Evolutionary conservation across 2,329 filamentous ascomycete genomes (phyloP), one percentile per base, ranked within the genome.

Genomic region (Alternaria angustiovoidea): DNA sequence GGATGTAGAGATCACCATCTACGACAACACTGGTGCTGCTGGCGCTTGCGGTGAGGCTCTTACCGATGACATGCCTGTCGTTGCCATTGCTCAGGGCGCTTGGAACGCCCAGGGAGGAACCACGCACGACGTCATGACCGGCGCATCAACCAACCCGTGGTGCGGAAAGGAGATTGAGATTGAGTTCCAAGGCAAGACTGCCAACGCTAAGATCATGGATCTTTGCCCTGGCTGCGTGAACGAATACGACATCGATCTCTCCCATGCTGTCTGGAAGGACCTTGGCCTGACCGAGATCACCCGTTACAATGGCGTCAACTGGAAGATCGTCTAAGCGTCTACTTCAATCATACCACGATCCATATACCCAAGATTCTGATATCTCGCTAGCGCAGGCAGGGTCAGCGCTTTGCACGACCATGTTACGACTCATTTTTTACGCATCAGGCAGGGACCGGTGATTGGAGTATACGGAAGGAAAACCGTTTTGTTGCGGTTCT

Each of bases 321-420:
- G 71, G 71, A 71, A 67, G 63, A 65, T 60, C 51, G 59, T 62
- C 46, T 73, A 73, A 72, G 63, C 59, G 41, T 32, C 54, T 39
- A 20, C 51, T 61, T 57, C 58, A 69, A 65, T 65, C 57, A 65
- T 58, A 54, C 58, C 36, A 66, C 44, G 62, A 70, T 62, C 65
- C 66, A 64, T 71, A 75, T 74, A 73, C 74, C 71, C 69, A 64
- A 65, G 64, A 61, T 68, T 65, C 62, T 59, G 43, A 59, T 34
- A 65, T 63, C 66, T 70, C 62, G 74, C 75, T 78, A 77, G 75
- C 75, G 75, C 75, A 73, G 73, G 70, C 75, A 66, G 72, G 71
- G 74, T 77, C 75, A 76, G 75, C 75, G 75, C 75, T 78, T 76
- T 77, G 74, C 73, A 78, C 72, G 75, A 78, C 71, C 38, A 67